Evolutionary conservation across 2,329 filamentous ascomycete species (phyloP).

Genomic region (Simplicillium aogashimaense): DNA sequence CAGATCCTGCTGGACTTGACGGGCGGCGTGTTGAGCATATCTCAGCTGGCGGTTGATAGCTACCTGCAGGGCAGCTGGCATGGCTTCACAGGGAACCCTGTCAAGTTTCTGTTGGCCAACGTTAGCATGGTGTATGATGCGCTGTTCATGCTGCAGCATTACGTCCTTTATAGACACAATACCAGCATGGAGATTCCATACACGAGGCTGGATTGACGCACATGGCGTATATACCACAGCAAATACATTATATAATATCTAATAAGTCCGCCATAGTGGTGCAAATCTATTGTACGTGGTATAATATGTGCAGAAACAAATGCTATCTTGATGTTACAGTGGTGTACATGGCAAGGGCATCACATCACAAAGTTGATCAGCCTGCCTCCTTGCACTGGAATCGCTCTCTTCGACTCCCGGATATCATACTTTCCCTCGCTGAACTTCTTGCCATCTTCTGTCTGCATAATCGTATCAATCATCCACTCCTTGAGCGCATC

Average conservation of each 20-base stretch:
- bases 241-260: too few species aligned
- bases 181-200: too few species aligned
- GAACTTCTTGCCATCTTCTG: conserved; percentile 51
- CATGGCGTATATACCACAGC: too few species aligned
- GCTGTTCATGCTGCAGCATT: conserved; percentile 84
- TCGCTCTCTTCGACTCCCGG: conserved; percentile 47
- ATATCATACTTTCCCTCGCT: conserved; percentile 33
- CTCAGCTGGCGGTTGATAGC: conserved; percentile 77
- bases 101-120: conserved; percentile 81
- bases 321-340: too few species aligned
- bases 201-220: too few species aligned
- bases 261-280: too few species aligned
- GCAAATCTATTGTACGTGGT: too few species aligned
- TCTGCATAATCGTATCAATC: conserved; percentile 48
- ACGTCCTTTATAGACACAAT: conserved; percentile 53
- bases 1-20: conserved; percentile 77
- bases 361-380: conserved; percentile 65
- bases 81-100: conserved; percentile 81
- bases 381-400: conserved; percentile 57
- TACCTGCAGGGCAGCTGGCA: conserved; percentile 80
- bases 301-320: too few species aligned
- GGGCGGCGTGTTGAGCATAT: conserved; percentile 72
- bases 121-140: conserved; percentile 79
- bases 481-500: conserved; percentile 49
- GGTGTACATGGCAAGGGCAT: neutral